Conservation (phyloP, 2,329 filamentous ascomycete species). For the Trichoderma aggressivum region DNA sequence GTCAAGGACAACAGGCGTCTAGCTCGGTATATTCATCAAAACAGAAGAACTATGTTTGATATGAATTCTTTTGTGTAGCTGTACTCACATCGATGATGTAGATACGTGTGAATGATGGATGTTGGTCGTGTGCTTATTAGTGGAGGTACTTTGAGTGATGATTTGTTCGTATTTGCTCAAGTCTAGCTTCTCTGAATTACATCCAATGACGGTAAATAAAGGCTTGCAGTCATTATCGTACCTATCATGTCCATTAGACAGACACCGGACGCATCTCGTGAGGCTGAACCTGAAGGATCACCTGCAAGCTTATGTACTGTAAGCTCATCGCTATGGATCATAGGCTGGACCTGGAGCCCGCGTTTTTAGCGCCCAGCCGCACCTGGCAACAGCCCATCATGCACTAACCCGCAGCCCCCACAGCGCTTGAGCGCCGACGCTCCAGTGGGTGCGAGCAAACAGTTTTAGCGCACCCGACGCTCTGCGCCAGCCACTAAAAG, state of each 20-base stretch:
- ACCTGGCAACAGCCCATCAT: neutral
- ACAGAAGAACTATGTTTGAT: neutral
- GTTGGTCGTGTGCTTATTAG: neutral
- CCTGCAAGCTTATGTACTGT: neutral
- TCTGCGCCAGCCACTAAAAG: neutral
- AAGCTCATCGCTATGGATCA: too few relatives aligned
- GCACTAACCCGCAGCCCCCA: neutral
- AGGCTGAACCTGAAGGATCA: neutral
- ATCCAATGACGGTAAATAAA: neutral
- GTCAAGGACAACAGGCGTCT: neutral
- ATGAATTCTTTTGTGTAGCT: neutral
- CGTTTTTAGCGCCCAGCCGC: neutral
- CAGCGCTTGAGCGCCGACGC: neutral
- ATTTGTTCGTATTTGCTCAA: neutral
- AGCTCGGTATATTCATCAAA: neutral
- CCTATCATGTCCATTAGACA: neutral
- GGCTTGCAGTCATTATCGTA: neutral
- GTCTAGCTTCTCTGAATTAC: neutral
- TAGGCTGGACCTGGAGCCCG: neutral
- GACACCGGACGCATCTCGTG: neutral
- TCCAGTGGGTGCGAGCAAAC: neutral
- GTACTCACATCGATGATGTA: neutral
- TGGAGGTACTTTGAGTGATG: neutral
- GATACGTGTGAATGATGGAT: neutral
- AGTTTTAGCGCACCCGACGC: neutral